These are phyloP conservation scores for Xylariaceae sp. DNA, from an alignment of 2,329 filamentous ascomycete species.

Conservation along the genomic window DNA sequence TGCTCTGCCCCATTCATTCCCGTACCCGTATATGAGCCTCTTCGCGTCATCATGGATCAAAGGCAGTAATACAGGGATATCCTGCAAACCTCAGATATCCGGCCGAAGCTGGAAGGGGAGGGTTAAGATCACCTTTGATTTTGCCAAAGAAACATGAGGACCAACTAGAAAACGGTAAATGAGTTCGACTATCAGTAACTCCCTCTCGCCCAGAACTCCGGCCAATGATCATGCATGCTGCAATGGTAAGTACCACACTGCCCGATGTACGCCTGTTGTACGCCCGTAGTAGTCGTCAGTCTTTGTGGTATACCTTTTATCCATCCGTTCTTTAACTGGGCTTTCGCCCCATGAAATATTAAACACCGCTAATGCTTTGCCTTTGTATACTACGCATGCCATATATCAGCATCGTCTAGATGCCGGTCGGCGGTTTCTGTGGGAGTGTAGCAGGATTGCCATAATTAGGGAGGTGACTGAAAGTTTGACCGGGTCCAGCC, in stretches of 20 bases:
- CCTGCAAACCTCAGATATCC: not conserved
- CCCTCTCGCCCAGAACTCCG: conserved; percentile 37
- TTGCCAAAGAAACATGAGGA: conserved; percentile 22
- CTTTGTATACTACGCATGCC: conserved; percentile 34
- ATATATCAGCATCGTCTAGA: conserved; percentile 45
- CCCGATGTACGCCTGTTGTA: conserved; percentile 38
- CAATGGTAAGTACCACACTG: conserved; percentile 30
- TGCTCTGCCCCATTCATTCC: not conserved
- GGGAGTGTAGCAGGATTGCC: conserved; percentile 66
- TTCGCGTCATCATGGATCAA: not conserved
- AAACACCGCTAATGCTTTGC: conserved; percentile 40
- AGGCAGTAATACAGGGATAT: not conserved
- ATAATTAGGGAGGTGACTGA: conserved; percentile 61
- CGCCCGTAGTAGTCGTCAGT: conserved; percentile 36
- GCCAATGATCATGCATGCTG: conserved; percentile 37
- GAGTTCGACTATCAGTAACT: conserved; percentile 25
- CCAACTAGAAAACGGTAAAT: conserved; percentile 27
- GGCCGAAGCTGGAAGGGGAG: not conserved
- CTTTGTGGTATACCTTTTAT: conserved; percentile 34
- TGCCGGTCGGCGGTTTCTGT: conserved; percentile 61
- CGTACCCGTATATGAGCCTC: conserved; percentile 3
- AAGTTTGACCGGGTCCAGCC: conserved; percentile 47
- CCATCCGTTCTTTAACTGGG: conserved; percentile 33
- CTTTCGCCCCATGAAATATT: conserved; percentile 33
- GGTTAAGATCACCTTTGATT: not conserved